Evolutionary conservation across 75 land plant genomes (phyloP).

Genomic region (Gnetum montanum): DNA sequence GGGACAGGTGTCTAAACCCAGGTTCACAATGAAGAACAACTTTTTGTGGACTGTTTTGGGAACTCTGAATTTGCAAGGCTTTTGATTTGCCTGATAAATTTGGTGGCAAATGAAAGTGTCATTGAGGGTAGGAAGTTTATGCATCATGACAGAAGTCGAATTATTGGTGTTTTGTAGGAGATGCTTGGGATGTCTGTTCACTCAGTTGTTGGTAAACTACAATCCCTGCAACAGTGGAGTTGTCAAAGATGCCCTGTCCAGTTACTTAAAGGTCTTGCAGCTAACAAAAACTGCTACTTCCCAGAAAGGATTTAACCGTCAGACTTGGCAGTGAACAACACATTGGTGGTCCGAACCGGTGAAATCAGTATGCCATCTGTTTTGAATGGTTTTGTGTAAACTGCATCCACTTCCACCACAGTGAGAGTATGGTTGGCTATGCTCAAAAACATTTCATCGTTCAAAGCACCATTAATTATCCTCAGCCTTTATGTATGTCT

Average conservation of each 20-base stretch:
- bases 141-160: constrained; percentile 1
- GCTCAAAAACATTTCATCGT: constrained; percentile 45
- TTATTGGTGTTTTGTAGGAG: background rate
- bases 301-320: too few species aligned
- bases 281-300: constrained; percentile 18
- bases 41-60: constrained; percentile 25
- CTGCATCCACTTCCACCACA: constrained; percentile 35
- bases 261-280: constrained; percentile 25
- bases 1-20: constrained; percentile 25
- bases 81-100: constrained; percentile 15
- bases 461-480: constrained; percentile 49
- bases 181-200: too few species aligned
- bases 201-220: constrained; percentile 7
- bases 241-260: constrained; percentile 26
- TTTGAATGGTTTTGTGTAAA: constrained; percentile 31
- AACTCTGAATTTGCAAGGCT: constrained; percentile 27
- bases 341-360: constrained; percentile 50
- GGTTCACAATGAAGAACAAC: constrained; percentile 40
- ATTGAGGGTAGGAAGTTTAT: constrained; percentile 24
- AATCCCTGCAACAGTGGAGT: constrained; percentile 24
- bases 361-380: constrained; percentile 22
- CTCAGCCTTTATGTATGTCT: constrained; percentile 52
- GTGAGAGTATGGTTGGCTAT: constrained; percentile 50
- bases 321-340: constrained; percentile 28
- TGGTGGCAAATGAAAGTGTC: constrained; percentile 29